Conservation (phyloP, 768 basidiomycete species). For the Tricholoma sp. region DNA sequence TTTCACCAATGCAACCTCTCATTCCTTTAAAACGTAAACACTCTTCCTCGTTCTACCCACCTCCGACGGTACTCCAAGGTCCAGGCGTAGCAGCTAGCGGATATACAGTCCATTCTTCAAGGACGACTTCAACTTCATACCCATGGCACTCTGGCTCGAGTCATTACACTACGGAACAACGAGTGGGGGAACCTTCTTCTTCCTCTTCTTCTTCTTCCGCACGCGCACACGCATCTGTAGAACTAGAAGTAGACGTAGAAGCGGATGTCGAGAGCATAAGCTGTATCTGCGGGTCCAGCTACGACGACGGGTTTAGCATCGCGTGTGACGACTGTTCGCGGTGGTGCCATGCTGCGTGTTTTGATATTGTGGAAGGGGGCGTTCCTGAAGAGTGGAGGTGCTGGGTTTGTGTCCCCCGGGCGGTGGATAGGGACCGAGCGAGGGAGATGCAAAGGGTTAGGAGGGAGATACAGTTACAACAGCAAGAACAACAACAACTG, state of each 20-base stretch:
- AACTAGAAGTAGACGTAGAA: background rate
- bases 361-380: conserved; percentile 48
- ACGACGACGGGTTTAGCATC: conserved; percentile 77
- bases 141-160: no score
- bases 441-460: conserved; percentile 39
- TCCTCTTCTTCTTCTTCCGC: no score
- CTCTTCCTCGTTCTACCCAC: conserved; percentile 1
- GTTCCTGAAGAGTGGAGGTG: conserved; percentile 79
- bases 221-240: no score
- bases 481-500: no score
- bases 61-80: conserved; percentile 24
- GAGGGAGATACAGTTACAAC: no score
- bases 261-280: conserved; percentile 39
- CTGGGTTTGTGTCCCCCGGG: conserved; percentile 54
- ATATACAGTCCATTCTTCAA: no score
- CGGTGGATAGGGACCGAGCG: conserved; percentile 45
- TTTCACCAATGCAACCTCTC: background rate
- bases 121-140: no score
- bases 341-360: conserved; percentile 81
- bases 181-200: no score
- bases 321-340: conserved; percentile 72
- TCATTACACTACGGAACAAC: no score
- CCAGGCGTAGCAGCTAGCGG: conserved; percentile 11
- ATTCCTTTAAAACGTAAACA: conserved; percentile 9
- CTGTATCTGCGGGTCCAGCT: conserved; percentile 64